Base-by-base conservation (phyloP, 192 early-diverging fungal genomes). In the Polychytrium aggregatum region DNA sequence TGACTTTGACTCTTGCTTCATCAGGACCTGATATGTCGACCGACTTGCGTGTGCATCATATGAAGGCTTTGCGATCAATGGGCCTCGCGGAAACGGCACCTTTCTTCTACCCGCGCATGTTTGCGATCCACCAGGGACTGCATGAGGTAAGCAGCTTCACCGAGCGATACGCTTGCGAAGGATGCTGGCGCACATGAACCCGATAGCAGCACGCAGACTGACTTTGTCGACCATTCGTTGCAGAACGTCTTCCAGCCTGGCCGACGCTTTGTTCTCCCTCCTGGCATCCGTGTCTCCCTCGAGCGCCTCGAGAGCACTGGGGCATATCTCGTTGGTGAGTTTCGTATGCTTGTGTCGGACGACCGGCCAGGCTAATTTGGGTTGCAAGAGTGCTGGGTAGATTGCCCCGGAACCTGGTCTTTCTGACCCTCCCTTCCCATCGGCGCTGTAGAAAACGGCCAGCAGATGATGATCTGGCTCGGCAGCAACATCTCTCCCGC, bases 391-490 rank as follows among this genome's bases (percentile, higher is more conserved):
- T n/a, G n/a, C n/a, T n/a, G n/a, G n/a, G n/a, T n/a, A n/a, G n/a
- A n/a, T n/a, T n/a, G n/a, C n/a, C n/a, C n/a, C n/a, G n/a, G n/a
- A n/a, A n/a, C n/a, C n/a, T n/a, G n/a, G n/a, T n/a, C n/a, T n/a
- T n/a, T n/a, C n/a, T n/a, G n/a, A n/a, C n/a, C n/a, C n/a, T n/a
- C n/a, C n/a, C n/a, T n/a, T n/a, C n/a, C n/a, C n/a, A n/a, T n/a
- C n/a, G n/a, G n/a, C n/a, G n/a, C n/a, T n/a, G n/a, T n/a, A 68
- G 90, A 92, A 62, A 90, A 88, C 53, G 82, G 86, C 7, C 72
- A 85, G 43, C 51, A 57, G 38, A 54, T 91, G 63, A 78, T 74
- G 44, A 60, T 95, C n/a, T 98, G 90, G 90, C 52, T 98, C 17
- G 95, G 95, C 3, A 70, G 80, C 6, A 68, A 88, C 49, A 48